A percentile compares a stretch with the other conserved stretches of the same genome.
Conservation (phyloP, 805 yeast genomes). For the Gaillardinia entomophila region DNA sequence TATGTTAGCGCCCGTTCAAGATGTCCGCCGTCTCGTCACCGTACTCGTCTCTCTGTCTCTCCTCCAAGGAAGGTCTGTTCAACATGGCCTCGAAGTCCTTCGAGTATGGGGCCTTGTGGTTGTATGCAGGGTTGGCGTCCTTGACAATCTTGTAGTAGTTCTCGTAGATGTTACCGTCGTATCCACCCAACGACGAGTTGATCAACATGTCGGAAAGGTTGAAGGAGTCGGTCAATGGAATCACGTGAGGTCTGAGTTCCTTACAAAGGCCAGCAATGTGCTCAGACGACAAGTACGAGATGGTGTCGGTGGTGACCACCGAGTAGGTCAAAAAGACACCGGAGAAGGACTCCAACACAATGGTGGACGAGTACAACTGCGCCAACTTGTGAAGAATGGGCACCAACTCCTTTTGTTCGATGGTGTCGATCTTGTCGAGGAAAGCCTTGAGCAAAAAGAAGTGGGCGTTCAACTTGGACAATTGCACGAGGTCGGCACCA, state of each 20-base stretch:
- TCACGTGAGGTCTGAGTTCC: conserved; percentile 53
- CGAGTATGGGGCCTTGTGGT: conserved; percentile 58
- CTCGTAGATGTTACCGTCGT: conserved; percentile 78
- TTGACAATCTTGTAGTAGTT: conserved; percentile 61
- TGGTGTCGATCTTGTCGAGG: conserved; percentile 28
- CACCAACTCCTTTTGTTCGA: conserved; percentile 35
- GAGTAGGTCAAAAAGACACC: conserved; percentile 66
- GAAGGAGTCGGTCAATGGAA: conserved; percentile 80
- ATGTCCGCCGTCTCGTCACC: conserved; percentile 22
- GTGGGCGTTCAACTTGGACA: conserved; percentile 48
- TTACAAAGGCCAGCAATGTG: conserved; percentile 23
- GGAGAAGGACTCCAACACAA: conserved; percentile 61
- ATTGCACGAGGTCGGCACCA: conserved; percentile 38
- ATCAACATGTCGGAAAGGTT: conserved; percentile 74
- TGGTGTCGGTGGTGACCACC: conserved; percentile 45
- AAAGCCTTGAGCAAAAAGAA: conserved; percentile 41
- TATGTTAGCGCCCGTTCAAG: conserved; percentile 4
- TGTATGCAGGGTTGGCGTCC: conserved; percentile 42
- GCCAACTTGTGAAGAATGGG: conserved; percentile 50
- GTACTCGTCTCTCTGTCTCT: conserved; percentile 27
- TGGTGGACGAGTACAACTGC: conserved; percentile 53
- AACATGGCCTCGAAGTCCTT: conserved; percentile 28
- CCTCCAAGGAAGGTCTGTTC: conserved; percentile 26
- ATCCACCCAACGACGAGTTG: conserved; percentile 76
- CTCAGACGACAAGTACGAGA: conserved; percentile 41